Percentiles rank a stretch among this genome's conserved stretches.
Conservation (phyloP, 805 yeast species). For the Sungouiella blattae region DNA sequence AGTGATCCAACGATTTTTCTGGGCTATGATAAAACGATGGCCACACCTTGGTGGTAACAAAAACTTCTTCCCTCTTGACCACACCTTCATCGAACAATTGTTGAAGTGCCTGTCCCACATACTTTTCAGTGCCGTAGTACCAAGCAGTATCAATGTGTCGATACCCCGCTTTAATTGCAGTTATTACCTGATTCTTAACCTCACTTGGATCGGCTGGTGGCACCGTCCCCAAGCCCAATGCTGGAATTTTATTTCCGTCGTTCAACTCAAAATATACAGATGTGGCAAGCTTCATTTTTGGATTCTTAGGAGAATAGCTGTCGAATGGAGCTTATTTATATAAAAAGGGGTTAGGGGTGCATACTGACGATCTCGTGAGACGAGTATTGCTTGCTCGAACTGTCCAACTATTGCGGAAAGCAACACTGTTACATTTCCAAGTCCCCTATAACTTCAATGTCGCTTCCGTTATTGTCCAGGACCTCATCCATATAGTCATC, state of each 20-base stretch:
- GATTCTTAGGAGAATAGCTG: too few species aligned
- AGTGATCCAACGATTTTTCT: constrained; percentile 37
- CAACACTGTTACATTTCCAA: constrained; percentile 28
- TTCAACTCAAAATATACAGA: constrained; percentile 40
- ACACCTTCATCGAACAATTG: constrained; percentile 47
- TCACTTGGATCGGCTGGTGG: constrained; percentile 28
- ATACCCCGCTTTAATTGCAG: constrained; percentile 43
- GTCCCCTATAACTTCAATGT: constrained; percentile 36
- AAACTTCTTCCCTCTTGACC: constrained; percentile 60
- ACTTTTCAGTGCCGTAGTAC: constrained; percentile 57
- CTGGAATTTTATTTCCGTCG: constrained; percentile 61
- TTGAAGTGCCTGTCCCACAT: constrained; percentile 53
- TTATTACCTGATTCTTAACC: constrained; percentile 30
- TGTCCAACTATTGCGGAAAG: too few species aligned
- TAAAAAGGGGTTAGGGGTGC: too few species aligned
- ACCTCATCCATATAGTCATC: constrained; percentile 16
- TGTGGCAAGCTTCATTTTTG: constrained; percentile 2
- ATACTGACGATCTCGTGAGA: too few species aligned
- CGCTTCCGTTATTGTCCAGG: constrained; percentile 19
- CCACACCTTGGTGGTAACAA: constrained; percentile 66
- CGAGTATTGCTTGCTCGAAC: too few species aligned
- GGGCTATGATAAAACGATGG: constrained; percentile 42
- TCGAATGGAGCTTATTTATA: too few species aligned
- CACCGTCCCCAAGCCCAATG: constrained; percentile 60
- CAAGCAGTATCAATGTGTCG: constrained; percentile 54